A percentile compares a stretch with the other conserved stretches of the same genome.
Conservation (phyloP, 176 grass and related monocot species). For the Hordeum vulgare region DNA sequence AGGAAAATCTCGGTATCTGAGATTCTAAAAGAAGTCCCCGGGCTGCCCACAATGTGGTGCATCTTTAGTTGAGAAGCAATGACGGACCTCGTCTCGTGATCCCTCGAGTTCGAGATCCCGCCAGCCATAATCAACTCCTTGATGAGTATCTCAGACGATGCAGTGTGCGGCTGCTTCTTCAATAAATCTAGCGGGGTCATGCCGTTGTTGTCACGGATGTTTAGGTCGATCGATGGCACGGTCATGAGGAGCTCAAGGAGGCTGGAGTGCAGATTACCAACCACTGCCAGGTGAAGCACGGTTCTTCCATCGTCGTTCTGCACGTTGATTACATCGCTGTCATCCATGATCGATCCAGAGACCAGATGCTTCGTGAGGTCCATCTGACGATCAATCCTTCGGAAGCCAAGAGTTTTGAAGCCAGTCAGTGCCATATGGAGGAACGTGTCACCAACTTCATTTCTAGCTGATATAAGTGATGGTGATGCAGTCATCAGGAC, state of each 20-base stretch:
- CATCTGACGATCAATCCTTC: slow-evolving; percentile 74
- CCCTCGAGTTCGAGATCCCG: slow-evolving; percentile 67
- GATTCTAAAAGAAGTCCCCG: slow-evolving; percentile 72
- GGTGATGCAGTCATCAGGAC: slow-evolving; percentile 44
- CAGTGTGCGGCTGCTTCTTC: no score
- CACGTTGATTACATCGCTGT: no score
- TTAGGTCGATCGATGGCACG: slow-evolving; percentile 48
- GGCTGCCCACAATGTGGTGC: slow-evolving; percentile 57
- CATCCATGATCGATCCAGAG: no score
- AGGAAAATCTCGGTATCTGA: slow-evolving; percentile 82
- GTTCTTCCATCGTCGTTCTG: no score
- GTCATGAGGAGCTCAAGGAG: slow-evolving; percentile 73
- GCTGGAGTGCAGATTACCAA: slow-evolving; percentile 55
- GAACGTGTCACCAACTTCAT: slow-evolving; percentile 69
- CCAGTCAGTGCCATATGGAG: slow-evolving; percentile 81
- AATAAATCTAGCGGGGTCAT: slow-evolving; percentile 79
- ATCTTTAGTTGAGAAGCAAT: slow-evolving; percentile 65
- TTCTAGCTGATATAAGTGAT: slow-evolving; percentile 36
- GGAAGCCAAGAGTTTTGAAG: slow-evolving; percentile 74
- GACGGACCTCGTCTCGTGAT: slow-evolving; percentile 39
- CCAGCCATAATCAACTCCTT: slow-evolving; percentile 74
- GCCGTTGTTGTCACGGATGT: slow-evolving; percentile 54
- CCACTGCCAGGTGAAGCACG: slow-evolving; percentile 71
- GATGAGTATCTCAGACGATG: slow-evolving; percentile 83
- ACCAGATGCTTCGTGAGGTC: no score